Evolutionary conservation across 2,329 filamentous ascomycete genomes (phyloP), one percentile per base, ranked within the genome.

Genomic region (Paradendryphiella salina): DNA sequence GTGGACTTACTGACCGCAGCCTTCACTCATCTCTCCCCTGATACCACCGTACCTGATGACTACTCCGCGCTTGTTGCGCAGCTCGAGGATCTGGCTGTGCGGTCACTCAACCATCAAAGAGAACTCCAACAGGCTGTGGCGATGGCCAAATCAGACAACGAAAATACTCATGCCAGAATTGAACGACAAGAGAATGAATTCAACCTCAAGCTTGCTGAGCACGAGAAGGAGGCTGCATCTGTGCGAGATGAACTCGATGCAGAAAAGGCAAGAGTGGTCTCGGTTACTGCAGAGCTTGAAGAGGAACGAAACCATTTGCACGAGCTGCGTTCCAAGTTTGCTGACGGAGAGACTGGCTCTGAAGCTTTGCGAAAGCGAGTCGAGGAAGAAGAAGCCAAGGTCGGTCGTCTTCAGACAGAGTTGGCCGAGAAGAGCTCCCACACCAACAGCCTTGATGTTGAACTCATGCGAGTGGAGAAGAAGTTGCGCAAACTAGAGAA

Each of bases 311-410:
- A 81, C 11, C 87, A 94, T 61, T 79, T 96, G 17, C 82, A 80
- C 50, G 78, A 82, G 21, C 76, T 96, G 17, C 84, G 89, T 49
- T 77, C 79, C 13, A 88, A 87, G 69, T 86, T 96, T 66, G 84
- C 88, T 1, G 88, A 92, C 57, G 91, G 90, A 13, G 90, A 94
- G 71, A 91, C 86, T 3, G 90, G 90, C 4, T 91, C 90, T 0
- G 89, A 92, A 71, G 85, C 84, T 21, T 75, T 96, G 46, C 85
- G 88, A 47, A 87, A 86, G 72, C 83, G 85, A 46, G 79, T 95
- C 3, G 84, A 86, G 34, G 88, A 90, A 50, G 87, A 91, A 64
- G 90, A 96, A 71, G 79, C 77, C 50, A 89, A 85, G 70, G 82
- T 89, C 3, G 81, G 82, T 17, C 80, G 79, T 10, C 75, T 96